A percentile compares a stretch with the other conserved stretches of the same genome.
These are phyloP conservation scores for Ceratocystis huliohia DNA, from an alignment of 2,329 filamentous ascomycete species.

Conservation along the genomic window DNA sequence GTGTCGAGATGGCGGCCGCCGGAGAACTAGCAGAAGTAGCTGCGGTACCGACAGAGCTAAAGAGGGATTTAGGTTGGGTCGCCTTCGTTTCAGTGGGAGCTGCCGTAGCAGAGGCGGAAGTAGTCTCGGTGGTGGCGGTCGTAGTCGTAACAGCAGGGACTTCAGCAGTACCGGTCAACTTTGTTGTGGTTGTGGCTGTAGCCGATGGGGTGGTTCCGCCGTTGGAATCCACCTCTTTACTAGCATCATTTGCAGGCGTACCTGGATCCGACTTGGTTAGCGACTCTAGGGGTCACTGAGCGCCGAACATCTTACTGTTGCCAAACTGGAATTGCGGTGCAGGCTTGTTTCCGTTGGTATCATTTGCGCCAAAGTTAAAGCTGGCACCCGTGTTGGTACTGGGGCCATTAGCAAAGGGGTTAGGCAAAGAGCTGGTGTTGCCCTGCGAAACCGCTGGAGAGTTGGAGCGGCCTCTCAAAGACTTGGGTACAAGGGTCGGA, in stretches of 20 bases:
- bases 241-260: conserved; percentile 20
- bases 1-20: conserved; percentile 2
- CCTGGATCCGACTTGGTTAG: conserved; percentile 23
- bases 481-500: conserved; percentile 26
- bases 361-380: conserved; percentile 19
- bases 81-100: neutral
- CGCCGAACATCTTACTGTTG: conserved; percentile 21
- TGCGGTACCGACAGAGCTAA: conserved; percentile 1
- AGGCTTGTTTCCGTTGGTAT: conserved; percentile 17
- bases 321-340: conserved; percentile 19
- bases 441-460: conserved; percentile 19
- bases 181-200: neutral
- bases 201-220: neutral
- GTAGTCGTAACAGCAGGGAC: neutral
- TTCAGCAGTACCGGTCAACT: conserved; percentile 11
- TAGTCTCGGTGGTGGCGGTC: neutral
- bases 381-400: neutral
- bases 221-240: conserved; percentile 12
- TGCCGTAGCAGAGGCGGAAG: neutral
- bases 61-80: conserved; percentile 5
- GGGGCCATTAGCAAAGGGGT: conserved; percentile 17
- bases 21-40: neutral
- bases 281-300: conserved; percentile 20
- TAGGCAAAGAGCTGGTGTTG: conserved; percentile 16
- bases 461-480: conserved; percentile 21